Evolutionary conservation across 192 early-diverging fungal species (phyloP), one percentile per base, ranked within the genome.

Genomic region (Backusella circina): DNA sequence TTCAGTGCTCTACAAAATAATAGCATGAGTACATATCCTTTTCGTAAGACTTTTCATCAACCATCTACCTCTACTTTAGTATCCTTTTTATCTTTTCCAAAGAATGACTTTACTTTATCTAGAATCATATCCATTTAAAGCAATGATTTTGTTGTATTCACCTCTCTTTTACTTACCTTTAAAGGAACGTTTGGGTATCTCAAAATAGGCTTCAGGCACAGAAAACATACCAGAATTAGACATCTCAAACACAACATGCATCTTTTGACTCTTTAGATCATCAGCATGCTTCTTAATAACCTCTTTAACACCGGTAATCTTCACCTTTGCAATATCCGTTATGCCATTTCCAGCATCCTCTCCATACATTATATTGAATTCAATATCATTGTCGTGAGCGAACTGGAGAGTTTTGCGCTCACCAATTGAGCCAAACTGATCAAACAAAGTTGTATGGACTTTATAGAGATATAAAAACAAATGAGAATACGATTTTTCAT

Each of bases 351-450:
- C 67, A 28, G 75, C 61, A 32, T 73, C 39, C 32, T 82, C 81
- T 4, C 79, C 88, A 64, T 91, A 92, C n/a, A 86, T 88, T 28
- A 95, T 44, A 66, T 85, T 82, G 38, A 95, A 94, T 38, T 87
- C 86, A 85, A 99, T 98, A 75, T 95, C 91, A 18, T 89, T 86
- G 0, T 76, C 75, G 23, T 95, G 90, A 66, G 92, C 90, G 72
- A 96, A 93, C 80, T 84, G 91, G 81, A 99, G 91, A 35, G 94
- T 82, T 76, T 97, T 97, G 44, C 95, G 93, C 28, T 90, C 85
- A 3, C 93, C 93, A 32, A 98, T 82, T 3, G 87, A 73, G 10
- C 91, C 86, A 33, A 88, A 92, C 30, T 90, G 85, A 28, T 82
- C 80, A 73, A 91, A 96, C 18, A 96, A 80, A 5, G 80, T 74